Evolutionary conservation across 2,329 filamentous ascomycete species (phyloP), one percentile per base, ranked within the genome.

Genomic region (Pezicula carpinea): DNA sequence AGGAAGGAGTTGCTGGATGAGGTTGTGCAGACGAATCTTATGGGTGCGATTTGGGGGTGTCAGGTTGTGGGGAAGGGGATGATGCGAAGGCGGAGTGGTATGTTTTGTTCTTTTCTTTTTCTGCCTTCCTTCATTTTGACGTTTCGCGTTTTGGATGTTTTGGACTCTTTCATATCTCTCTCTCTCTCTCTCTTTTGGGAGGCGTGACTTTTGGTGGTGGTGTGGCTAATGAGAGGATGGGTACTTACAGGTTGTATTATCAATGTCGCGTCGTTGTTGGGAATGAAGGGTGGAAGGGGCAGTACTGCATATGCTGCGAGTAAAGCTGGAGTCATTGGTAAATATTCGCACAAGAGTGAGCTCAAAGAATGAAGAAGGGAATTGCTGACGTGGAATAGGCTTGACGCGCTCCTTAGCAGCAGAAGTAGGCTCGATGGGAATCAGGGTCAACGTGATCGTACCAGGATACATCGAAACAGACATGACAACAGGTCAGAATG

Each of bases 401-500:
- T 76, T 89, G 57, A 90, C 84, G 18, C 76, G 83, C 48, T 79
- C 83, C 46, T 69, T 89, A 3, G 82, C 82, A 35, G 73, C 69
- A 42, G 82, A 89, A 67, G 66, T 83, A 57, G 78, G 77, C 43
- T 67, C 71, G 50, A 70, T 73, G 40, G 76, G 77, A 41, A 76
- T 95, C 48, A 76, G 90, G 23, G 85, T 88, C 39, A 95, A 95
- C 68, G 84, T 84, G 22, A 80, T 95, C 53, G 70, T 92, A 35
- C 89, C 89, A 1, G 89, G 89, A 6, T 95, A 92, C 70, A 83
- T 95, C 55, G 74, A 86, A 47, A 92, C 88, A 39, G 77, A 81
- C 40, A 95, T 95, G 88, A 89, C 85, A 55, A 68, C 77, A 63
- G 72, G 87, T 91, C 68, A 26, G 58, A 4, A 23, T 34, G 19